A percentile compares a stretch with the other conserved stretches of the same genome.
Conservation (phyloP, 805 yeast species). For the Saturnispora mendoncae region DNA sequence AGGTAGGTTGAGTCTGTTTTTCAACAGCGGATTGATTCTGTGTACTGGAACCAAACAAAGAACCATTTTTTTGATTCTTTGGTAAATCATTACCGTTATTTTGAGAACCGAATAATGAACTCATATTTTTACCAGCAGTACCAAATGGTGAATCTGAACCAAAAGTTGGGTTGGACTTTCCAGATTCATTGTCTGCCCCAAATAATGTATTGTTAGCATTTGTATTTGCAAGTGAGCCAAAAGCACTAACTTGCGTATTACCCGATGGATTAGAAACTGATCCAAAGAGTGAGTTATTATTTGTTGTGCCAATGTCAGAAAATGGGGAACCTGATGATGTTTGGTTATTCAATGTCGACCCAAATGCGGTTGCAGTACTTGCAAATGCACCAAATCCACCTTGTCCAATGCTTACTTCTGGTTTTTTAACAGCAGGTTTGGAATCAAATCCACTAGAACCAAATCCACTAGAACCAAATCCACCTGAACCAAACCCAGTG, state of each 20-base stretch:
- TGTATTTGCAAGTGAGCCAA: no score
- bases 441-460: constrained; percentile 5
- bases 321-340: not conserved
- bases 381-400: constrained; percentile 8
- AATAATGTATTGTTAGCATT: no score
- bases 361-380: not conserved
- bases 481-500: constrained; percentile 5
- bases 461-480: constrained; percentile 2
- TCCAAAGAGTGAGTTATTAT: not conserved
- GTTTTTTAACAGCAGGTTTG: not conserved
- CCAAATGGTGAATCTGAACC: not conserved
- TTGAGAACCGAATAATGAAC: constrained; percentile 18
- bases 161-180: no score
- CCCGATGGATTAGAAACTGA: not conserved
- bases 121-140: constrained; percentile 2
- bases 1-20: not conserved
- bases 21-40: not conserved
- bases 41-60: not conserved
- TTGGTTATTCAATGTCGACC: not conserved
- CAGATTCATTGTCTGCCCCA: no score
- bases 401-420: not conserved
- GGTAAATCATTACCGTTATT: no score
- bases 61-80: not conserved
- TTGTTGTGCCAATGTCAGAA: not conserved
- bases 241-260: not conserved